Base-by-base conservation (phyloP, 208 protist species). In the Strigomonas galati region DNA sequence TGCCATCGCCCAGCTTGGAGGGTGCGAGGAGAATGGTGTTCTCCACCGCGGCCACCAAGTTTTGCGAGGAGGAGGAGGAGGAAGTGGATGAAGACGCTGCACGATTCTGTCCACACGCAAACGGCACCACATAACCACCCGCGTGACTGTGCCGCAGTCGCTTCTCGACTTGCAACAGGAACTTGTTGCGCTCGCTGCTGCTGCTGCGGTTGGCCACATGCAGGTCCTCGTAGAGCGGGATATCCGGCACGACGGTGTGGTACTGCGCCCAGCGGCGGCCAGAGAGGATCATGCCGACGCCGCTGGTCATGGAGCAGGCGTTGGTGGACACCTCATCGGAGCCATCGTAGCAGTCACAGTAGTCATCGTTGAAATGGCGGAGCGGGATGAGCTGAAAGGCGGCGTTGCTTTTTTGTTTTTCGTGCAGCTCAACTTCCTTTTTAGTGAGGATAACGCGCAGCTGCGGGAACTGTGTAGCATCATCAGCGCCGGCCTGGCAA, bases 291-390 rank as follows among this genome's bases (percentile, higher is more conserved):
- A 62, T 44, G 6, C 57, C 57, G 23, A 75, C 71, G 23, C 69
- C 67, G 28, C 87, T 84, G 30, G 79, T 74, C 82, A 89, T 91
- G 37, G 82, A 90, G 66, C 84, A 94, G 31, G 84, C 87, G 57
- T 74, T 86, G 15, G 87, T 91, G 54, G 84, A 72, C 28, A 86
- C 60, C 70, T 94, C 87, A 56, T 94, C 84, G 0, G 80, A 88
- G 6, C 84, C 87, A 59, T 94, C 87, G 2, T 85, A 28, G 67
- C 84, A 94, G 68, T 94, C 87, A 74, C 87, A 94, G 75, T 94
- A 94, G 71, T 94, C 82, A 63, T 91, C 87, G 71, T 89, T 86
- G 23, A 94, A 53, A 58, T 68, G 66, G 14, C 59, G 7, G 2
- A 94, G 77, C 0, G 70, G 71, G 54, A 94, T 85, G 31, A 52